Evolutionary conservation across 495 filamentous ascomycete species (phyloP).

Genomic region (Lineolata rhizophorae): DNA sequence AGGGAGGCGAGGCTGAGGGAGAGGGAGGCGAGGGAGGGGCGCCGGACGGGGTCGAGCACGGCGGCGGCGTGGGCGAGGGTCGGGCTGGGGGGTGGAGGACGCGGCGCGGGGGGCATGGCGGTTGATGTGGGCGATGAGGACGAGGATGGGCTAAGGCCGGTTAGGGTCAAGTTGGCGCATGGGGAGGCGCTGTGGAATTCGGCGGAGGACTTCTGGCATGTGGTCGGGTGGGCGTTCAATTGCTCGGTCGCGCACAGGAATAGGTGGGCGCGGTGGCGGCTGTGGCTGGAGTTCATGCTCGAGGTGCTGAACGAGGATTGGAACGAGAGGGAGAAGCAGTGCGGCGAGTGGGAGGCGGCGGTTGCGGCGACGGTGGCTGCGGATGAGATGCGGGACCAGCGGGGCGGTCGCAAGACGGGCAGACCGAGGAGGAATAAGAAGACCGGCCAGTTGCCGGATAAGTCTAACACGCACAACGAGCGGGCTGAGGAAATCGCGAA

Average conservation of each 20-base stretch:
- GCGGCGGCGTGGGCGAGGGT: no score
- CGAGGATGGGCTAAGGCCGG: slow-evolving; percentile 22
- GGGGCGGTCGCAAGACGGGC: slow-evolving; percentile 21
- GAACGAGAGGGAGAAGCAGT: slow-evolving; percentile 25
- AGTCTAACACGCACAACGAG: no score
- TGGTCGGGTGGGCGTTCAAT: slow-evolving; percentile 83
- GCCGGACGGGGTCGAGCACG: no score
- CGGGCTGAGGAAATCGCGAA: no score
- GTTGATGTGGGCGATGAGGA: slow-evolving; percentile 6
- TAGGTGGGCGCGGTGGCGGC: slow-evolving; percentile 65
- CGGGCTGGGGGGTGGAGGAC: no score
- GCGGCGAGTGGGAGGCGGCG: slow-evolving; percentile 10
- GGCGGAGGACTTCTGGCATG: slow-evolving; percentile 72
- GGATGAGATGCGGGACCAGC: slow-evolving; percentile 9
- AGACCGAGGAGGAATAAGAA: no score
- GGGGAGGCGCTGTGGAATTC: slow-evolving; percentile 46
- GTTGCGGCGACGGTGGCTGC: slow-evolving; percentile 10
- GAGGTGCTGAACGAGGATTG: slow-evolving; percentile 60
- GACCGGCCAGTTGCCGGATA: no score
- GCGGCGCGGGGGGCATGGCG: no score
- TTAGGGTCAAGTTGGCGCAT: slow-evolving; percentile 32
- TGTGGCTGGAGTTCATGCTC: slow-evolving; percentile 65
- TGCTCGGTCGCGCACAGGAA: slow-evolving; percentile 50
- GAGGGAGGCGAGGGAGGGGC: no score
- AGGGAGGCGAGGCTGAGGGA: neutral